phyloP scores from a whole-genome alignment of 805 yeast genomes.

The Wickerhamomyces bisporus region DNA sequence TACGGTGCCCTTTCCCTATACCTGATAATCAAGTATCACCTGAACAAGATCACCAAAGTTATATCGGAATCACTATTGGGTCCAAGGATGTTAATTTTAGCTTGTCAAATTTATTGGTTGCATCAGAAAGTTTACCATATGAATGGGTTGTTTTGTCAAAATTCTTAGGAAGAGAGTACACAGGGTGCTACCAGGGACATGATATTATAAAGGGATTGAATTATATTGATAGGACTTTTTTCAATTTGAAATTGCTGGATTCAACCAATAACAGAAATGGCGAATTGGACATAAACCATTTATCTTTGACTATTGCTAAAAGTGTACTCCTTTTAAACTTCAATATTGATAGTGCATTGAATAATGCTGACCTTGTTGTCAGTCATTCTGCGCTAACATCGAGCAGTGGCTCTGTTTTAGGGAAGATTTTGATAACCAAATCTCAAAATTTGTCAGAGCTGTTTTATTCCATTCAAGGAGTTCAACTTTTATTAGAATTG shows the following conservation, averaged over 20 bases:
- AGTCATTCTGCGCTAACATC: constrained; percentile 4
- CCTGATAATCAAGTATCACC: constrained; percentile 1
- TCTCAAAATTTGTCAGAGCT: constrained; percentile 11
- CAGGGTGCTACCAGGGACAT: constrained; percentile 36
- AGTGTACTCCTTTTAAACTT: constrained; percentile 15
- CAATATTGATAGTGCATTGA: constrained; percentile 9
- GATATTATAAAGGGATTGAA: constrained; percentile 36
- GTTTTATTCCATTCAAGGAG: constrained; percentile 42
- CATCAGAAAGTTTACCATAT: constrained; percentile 31
- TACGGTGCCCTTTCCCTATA: constrained; percentile 17
- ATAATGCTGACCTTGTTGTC: not conserved
- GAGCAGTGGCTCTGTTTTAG: constrained; percentile 2
- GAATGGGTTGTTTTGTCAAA: constrained; percentile 51
- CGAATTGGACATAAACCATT: constrained; percentile 14
- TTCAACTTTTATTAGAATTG: constrained; percentile 39
- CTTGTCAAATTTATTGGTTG: constrained; percentile 31
- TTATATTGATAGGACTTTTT: constrained; percentile 30
- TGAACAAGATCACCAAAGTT: not conserved
- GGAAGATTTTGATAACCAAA: constrained; percentile 7
- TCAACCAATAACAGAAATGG: constrained; percentile 20
- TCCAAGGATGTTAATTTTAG: constrained; percentile 10
- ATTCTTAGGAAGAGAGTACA: constrained; percentile 45
- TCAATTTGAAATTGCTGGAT: constrained; percentile 32
- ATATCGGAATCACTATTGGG: constrained; percentile 10
- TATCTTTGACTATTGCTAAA: constrained; percentile 14